phyloP scores from a whole-genome alignment of 495 filamentous ascomycete genomes.

The Neurospora terricola region DNA sequence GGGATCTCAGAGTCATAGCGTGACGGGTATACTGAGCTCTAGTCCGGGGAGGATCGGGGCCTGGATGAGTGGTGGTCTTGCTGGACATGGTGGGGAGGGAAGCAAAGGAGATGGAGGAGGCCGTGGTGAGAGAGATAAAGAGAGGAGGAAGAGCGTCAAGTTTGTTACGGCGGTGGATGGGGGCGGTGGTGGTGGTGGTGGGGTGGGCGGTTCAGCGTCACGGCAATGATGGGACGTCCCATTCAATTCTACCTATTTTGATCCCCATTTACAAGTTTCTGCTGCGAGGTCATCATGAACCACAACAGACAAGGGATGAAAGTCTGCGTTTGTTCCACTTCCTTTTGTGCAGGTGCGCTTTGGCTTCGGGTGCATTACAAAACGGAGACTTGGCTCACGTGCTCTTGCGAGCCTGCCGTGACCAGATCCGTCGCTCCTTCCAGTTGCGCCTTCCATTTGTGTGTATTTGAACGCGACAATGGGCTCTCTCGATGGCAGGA shows the following conservation, averaged over 20 bases:
- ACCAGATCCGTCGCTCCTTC: neutral
- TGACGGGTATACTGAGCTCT: slow-evolving; percentile 31
- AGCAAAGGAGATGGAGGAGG: slow-evolving; percentile 30
- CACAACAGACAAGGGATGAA: neutral
- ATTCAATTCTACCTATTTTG: neutral
- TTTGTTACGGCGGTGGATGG: slow-evolving; percentile 26
- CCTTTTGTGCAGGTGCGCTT: neutral
- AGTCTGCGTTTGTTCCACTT: neutral
- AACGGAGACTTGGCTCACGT: neutral
- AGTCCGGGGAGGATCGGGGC: slow-evolving; percentile 27
- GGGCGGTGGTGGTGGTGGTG: neutral
- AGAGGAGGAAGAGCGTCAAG: slow-evolving; percentile 48
- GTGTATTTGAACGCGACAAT: neutral
- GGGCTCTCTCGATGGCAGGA: neutral
- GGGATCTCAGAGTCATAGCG: neutral
- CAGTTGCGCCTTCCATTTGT: neutral
- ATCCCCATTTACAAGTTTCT: neutral
- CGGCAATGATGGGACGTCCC: neutral
- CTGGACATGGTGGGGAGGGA: neutral
- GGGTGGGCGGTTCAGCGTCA: neutral
- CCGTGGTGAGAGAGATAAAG: slow-evolving; percentile 20
- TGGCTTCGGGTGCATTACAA: neutral
- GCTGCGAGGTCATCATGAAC: neutral
- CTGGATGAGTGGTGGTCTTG: neutral
- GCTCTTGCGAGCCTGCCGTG: neutral